Base-by-base conservation (phyloP, 768 basidiomycete genomes). In the Macrocybe gigantea region DNA sequence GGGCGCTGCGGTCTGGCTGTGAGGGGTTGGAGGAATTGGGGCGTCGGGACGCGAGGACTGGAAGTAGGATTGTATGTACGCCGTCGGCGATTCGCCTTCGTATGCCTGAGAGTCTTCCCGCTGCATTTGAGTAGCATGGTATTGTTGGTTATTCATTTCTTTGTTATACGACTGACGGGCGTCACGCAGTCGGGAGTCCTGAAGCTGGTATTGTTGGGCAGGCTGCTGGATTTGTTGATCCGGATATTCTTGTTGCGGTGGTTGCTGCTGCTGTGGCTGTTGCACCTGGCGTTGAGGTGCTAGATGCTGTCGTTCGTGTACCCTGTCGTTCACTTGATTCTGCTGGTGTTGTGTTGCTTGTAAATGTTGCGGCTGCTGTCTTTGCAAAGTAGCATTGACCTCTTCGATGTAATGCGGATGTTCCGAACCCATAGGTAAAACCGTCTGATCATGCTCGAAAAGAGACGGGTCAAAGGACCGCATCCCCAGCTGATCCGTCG, bases 11-110 rank as follows among this genome's bases (percentile, higher is more conserved):
- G 85, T 85, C 49, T 85, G 82, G 42, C 78, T 83, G 47, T 85
- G 84, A 3, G 86, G 88, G 0, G 88, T 90, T 0, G 88, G 87
- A 0, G 88, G 88, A 36, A 89, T 75, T 12, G 88, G 88, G 0
- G 85, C 88, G 49, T 81, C 78, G 0, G 85, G 87, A 0, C 88
- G 80, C 3, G 77, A 70, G 1, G 80, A 75, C 29, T 73, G 75
- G 14, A 80, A 67, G 56, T 82, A 85, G 0, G 74, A 60, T 47
- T 80, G 79, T 35, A 85, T 68, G 60, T 82, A 85, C 10, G 78
- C 68, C 0, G 75, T 74, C 0, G 78, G 71, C 0, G 82, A 68
- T 54, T 85, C 82, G 38, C 85, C 81, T 39, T 72, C 67, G 46
- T 83, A 77, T 52, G 72, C 73, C 9, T 80, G 77, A 44, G 52